phyloP scores from a whole-genome alignment of 768 basidiomycete species.

The Termitomyces sp. region DNA sequence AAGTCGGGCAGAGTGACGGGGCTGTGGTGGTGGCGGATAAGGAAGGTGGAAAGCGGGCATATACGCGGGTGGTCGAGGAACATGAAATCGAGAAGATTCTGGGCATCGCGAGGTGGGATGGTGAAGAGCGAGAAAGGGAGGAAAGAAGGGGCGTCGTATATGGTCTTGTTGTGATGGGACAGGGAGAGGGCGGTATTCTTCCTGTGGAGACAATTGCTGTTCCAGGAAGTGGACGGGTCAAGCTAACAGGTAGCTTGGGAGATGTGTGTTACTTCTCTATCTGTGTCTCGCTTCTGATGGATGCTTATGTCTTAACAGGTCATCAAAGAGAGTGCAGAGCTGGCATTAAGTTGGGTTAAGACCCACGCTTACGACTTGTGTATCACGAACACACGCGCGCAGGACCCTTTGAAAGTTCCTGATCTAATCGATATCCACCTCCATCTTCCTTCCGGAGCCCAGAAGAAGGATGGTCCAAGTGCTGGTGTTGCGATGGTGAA shows the following conservation, averaged over 20 bases:
- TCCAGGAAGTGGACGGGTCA: constrained; percentile 71
- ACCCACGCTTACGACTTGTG: constrained; percentile 77
- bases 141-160: constrained; percentile 76
- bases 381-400: constrained; percentile 63
- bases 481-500: constrained; percentile 86
- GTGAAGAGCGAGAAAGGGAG: constrained; percentile 74
- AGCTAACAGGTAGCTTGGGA: constrained; percentile 81
- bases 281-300: background rate
- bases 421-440: constrained; percentile 80
- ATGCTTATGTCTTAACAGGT: constrained; percentile 39
- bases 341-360: constrained; percentile 93
- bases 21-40: constrained; percentile 15
- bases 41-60: constrained; percentile 32
- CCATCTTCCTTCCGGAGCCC: constrained; percentile 85
- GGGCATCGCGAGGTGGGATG: constrained; percentile 77
- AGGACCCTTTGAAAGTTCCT: constrained; percentile 74
- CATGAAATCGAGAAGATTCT: constrained; percentile 81
- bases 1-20: constrained; percentile 16
- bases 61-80: constrained; percentile 58
- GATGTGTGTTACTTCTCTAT: constrained; percentile 42
- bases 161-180: constrained; percentile 84
- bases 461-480: constrained; percentile 92
- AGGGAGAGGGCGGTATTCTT: constrained; percentile 81
- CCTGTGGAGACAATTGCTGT: constrained; percentile 81
- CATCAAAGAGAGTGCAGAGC: constrained; percentile 87